Evolutionary conservation across 148 eudicot species (phyloP).

Genomic region (Euryodendron excelsum): DNA sequence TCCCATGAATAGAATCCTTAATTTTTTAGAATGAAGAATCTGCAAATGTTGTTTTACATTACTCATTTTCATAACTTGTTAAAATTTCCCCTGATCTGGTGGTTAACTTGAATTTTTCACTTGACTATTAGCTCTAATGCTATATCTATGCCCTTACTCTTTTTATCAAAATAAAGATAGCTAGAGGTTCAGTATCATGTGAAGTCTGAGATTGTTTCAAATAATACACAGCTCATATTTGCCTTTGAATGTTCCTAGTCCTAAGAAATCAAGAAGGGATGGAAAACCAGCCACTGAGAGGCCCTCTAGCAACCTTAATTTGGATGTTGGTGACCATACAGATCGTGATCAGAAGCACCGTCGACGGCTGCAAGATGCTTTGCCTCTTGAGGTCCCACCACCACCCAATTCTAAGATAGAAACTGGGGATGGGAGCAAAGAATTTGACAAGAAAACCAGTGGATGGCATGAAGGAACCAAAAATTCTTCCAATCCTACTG

Average conservation of each 20-base stretch:
- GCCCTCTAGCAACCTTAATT: constrained; percentile 36
- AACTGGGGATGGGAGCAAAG: constrained; percentile 27
- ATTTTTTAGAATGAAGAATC: background rate
- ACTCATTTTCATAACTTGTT: background rate
- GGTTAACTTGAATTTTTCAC: background rate
- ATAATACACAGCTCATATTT: background rate
- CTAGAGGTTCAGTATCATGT: background rate
- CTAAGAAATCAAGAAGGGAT: constrained; percentile 51
- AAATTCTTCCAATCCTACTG: constrained; percentile 29
- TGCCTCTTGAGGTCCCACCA: constrained; percentile 50
- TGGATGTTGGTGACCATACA: constrained; percentile 35
- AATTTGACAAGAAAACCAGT: constrained; percentile 35
- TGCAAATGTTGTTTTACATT: background rate
- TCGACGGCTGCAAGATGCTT: constrained; percentile 55
- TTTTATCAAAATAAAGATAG: too few relatives aligned
- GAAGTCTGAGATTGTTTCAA: background rate
- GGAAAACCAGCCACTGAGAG: constrained; percentile 54
- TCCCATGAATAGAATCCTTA: background rate
- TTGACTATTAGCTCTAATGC: background rate
- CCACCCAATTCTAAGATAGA: constrained; percentile 38
- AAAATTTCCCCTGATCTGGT: background rate
- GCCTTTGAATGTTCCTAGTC: constrained; percentile 25
- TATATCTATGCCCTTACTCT: background rate
- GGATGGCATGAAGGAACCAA: constrained; percentile 31
- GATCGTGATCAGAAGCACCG: constrained; percentile 53